A percentile compares a stretch with the other conserved stretches of the same genome.
These are phyloP conservation scores for Pugionium dolabratum DNA, from an alignment of 345 rosid species.

Conservation along the genomic window DNA sequence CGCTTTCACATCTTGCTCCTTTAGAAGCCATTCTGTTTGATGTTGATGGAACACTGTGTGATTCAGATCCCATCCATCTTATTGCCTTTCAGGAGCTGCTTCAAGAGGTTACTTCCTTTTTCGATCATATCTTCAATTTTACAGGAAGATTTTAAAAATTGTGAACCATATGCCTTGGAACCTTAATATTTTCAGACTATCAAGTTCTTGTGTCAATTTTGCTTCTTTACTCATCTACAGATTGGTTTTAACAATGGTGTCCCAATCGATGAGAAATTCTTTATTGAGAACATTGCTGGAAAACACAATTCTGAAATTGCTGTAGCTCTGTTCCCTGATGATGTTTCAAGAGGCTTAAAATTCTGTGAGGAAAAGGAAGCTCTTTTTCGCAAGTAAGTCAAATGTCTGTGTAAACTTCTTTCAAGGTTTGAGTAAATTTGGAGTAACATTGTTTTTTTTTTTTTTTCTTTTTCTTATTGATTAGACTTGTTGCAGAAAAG, in stretches of 20 bases:
- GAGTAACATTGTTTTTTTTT: slow-evolving; percentile 3
- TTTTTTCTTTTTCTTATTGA: background rate
- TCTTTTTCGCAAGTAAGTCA: slow-evolving; percentile 63
- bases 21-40: slow-evolving; percentile 81
- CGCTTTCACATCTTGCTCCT: slow-evolving; percentile 65
- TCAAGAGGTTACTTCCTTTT: slow-evolving; percentile 55
- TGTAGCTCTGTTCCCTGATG: slow-evolving; percentile 59
- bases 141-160: background rate
- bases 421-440: slow-evolving; percentile 5
- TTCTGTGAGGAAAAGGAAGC: slow-evolving; percentile 83
- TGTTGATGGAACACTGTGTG: slow-evolving; percentile 95
- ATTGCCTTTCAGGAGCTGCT: slow-evolving; percentile 64
- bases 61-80: slow-evolving; percentile 89
- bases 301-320: slow-evolving; percentile 83
- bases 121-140: background rate
- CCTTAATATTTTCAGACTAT: background rate
- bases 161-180: background rate
- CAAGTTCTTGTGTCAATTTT: background rate
- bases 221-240: slow-evolving; percentile 43
- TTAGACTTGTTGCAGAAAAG: slow-evolving; percentile 72
- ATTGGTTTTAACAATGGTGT: slow-evolving; percentile 86
- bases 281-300: slow-evolving; percentile 67
- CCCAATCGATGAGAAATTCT: slow-evolving; percentile 80
- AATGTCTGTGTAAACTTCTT: background rate
- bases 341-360: slow-evolving; percentile 58